Conservation (phyloP, 2,329 filamentous ascomycete genomes). For the Neofusicoccum umdonicola region DNA sequence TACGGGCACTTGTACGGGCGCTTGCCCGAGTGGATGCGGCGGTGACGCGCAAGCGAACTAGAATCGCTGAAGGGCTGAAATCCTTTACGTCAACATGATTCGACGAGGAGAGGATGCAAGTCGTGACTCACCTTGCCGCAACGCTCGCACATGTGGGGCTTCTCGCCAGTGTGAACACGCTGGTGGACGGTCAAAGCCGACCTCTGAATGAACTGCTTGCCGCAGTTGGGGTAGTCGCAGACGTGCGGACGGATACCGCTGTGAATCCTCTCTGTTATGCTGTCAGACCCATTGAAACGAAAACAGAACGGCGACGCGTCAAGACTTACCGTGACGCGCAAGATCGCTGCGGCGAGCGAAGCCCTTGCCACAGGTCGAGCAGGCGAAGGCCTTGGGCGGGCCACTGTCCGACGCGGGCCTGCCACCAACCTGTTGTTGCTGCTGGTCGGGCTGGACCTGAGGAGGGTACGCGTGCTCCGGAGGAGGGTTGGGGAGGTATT, state of each 20-base stretch:
- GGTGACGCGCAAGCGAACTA: conserved; percentile 87
- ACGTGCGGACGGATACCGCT: conserved; percentile 87
- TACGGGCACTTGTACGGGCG: conserved; percentile 97
- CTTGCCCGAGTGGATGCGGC: conserved; percentile 92
- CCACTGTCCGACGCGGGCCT: conserved; percentile 47
- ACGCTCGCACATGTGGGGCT: conserved; percentile 95
- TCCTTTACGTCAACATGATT: conserved; percentile 14
- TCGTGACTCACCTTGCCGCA: conserved; percentile 79
- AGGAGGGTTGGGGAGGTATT: conserved; percentile 52
- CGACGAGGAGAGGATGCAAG: neutral
- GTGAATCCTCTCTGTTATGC: conserved; percentile 79
- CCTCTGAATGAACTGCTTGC: conserved; percentile 95
- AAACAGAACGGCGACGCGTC: conserved; percentile 10
- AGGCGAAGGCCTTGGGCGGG: conserved; percentile 77
- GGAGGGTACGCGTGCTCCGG: conserved; percentile 45
- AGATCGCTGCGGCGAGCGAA: conserved; percentile 94
- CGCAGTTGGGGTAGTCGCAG: conserved; percentile 84
- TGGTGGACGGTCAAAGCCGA: conserved; percentile 94
- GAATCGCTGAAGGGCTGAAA: conserved; percentile 90
- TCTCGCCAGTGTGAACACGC: conserved; percentile 95
- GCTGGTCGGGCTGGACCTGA: conserved; percentile 29
- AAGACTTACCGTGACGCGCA: conserved; percentile 79
- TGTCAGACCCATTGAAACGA: conserved; percentile 25
- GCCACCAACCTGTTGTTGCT: conserved; percentile 36
- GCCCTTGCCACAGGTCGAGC: conserved; percentile 83